Base-by-base conservation (phyloP, 2,329 filamentous ascomycete genomes). In the Emmonsiellopsis sp. region DNA sequence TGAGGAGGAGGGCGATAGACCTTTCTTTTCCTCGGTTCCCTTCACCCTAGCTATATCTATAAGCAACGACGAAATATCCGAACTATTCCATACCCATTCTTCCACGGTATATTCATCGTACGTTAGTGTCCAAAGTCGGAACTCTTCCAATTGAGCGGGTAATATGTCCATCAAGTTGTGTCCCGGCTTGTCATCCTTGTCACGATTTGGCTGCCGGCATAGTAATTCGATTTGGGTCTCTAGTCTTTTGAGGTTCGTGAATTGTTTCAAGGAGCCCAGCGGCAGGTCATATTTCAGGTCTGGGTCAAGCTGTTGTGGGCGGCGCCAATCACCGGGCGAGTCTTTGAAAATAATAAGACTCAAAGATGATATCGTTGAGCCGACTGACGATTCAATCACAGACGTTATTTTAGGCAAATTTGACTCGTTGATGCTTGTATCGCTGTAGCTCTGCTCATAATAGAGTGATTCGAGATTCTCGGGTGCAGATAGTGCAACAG, bases 341-440 rank as follows among this genome's bases (percentile, higher is more conserved):
- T 42, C 40, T 42, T 17, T 9, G 13, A 42, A 8, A 14, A 42
- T 14, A 8, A 42, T 42, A 8, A n/a, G 40, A 13, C 5, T 14
- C 40, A 42, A 8, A 17, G 40, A 42, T 8, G 14, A 42, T 14
- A 42, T 21, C n/a, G 40, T n/a, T 17, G 14, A 4, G 40, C 47
- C 6, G 57, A 58, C 14, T 64, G 69, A 42, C 64, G 62, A 39
- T 62, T 58, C 6, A 42, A 17, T 9, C 40, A 8, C 7, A 14
- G 11, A 42, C 1, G n/a, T 42, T 13, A 42, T 13, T 27, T 27
- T 27, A 27, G 21, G 21, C 21, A 27, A 27, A 27, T 27, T 27
- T 3, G 21, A 3, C 21, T 27, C 21, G 21, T 27, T 27, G 21
- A 27, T 5, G 21, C 21, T 27, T 3, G 3, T 27, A 27, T 27